Conservation (phyloP, 2,329 filamentous ascomycete genomes). For the Aphanoascus verrucosus region DNA sequence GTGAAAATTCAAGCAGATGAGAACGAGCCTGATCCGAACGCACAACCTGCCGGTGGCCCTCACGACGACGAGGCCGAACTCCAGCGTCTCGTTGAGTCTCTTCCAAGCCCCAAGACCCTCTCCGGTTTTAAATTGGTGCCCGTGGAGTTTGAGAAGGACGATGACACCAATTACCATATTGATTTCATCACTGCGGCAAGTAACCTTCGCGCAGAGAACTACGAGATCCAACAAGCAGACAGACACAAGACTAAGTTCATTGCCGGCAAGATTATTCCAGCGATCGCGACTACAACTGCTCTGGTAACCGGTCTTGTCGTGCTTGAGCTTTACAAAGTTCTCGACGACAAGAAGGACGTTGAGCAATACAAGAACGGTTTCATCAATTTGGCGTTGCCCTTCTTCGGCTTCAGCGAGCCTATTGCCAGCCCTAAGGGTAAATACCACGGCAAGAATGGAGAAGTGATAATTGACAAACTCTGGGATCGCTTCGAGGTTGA, state of each 20-base stretch:
- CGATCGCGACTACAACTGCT: conserved; percentile 93
- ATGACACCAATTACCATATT: conserved; percentile 95
- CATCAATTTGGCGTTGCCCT: conserved; percentile 87
- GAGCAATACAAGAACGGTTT: conserved; percentile 99
- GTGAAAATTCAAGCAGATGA: conserved; percentile 97
- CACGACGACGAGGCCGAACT: conserved; percentile 69
- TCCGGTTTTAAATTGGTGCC: conserved; percentile 81
- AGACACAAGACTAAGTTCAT: conserved; percentile 99
- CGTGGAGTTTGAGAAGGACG: conserved; percentile 97
- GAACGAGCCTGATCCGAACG: conserved; percentile 86
- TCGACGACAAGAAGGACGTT: conserved; percentile 91
- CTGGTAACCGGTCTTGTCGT: conserved; percentile 88
- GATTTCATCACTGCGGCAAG: conserved; percentile 97
- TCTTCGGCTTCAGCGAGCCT: conserved; percentile 97
- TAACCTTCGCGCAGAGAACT: conserved; percentile 94
- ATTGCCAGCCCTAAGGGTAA: conserved; percentile 87
- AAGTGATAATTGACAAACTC: conserved; percentile 81
- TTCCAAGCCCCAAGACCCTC: conserved; percentile 70
- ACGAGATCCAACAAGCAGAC: conserved; percentile 88
- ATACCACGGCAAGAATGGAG: conserved; percentile 68
- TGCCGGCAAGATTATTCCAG: conserved; percentile 97
- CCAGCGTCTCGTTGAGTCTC: conserved; percentile 55
- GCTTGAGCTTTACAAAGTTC: conserved; percentile 88
- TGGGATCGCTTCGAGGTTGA: conserved; percentile 95
- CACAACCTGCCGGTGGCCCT: conserved; percentile 41